Conservation (phyloP, 2,329 filamentous ascomycete species). For the Cercospora brassicicola region DNA sequence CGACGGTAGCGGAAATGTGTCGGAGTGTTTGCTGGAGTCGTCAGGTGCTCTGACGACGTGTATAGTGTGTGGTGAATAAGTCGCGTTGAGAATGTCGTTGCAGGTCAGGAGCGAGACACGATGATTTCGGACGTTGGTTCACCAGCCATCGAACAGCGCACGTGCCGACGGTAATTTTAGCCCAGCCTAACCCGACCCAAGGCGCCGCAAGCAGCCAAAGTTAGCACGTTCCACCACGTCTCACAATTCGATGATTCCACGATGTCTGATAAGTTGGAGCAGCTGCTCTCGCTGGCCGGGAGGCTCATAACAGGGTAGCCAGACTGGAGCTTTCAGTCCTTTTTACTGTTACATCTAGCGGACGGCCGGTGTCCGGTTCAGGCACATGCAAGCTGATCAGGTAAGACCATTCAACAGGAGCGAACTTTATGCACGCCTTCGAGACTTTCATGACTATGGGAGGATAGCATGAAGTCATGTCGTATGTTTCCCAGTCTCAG, state of each 20-base stretch:
- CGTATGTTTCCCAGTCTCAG: background rate
- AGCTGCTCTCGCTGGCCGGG: background rate
- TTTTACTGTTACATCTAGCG: background rate
- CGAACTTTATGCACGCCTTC: background rate
- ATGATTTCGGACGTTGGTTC: slow-evolving; percentile 7
- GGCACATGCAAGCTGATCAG: background rate
- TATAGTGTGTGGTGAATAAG: background rate
- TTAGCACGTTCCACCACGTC: background rate
- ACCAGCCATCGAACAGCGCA: slow-evolving; percentile 4
- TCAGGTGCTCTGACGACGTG: slow-evolving; percentile 22
- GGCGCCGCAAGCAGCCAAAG: background rate
- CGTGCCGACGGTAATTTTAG: background rate
- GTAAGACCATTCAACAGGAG: background rate
- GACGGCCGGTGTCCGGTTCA: background rate
- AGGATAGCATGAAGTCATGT: background rate
- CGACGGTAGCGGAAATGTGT: slow-evolving; percentile 34
- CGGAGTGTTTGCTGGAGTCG: slow-evolving; percentile 13
- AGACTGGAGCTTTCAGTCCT: background rate
- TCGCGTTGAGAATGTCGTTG: slow-evolving; percentile 3
- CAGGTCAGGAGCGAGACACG: slow-evolving; percentile 6
- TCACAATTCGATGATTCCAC: background rate
- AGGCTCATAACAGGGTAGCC: background rate
- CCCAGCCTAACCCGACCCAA: background rate
- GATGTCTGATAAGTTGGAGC: background rate
- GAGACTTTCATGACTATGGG: background rate